Evolutionary conservation across 805 yeast species (phyloP), one percentile per base, ranked within the genome.

Genomic region (Wickerhamiella vanderwaltii): DNA sequence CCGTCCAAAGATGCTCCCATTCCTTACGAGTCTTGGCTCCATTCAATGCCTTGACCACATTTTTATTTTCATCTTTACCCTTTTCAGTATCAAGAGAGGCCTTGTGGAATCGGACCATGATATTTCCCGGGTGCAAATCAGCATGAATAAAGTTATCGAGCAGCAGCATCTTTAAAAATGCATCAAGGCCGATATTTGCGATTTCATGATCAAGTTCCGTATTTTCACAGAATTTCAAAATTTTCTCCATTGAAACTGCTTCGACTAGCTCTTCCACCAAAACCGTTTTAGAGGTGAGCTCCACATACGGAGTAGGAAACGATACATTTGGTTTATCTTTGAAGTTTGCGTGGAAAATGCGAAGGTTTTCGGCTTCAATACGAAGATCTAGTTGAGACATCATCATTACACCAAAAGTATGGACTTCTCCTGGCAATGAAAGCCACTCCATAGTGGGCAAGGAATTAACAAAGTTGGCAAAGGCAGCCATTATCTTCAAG

Each of bases 391-490:
- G 64, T 60, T 91, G 99, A 38, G 84, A 59, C 29, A 76, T 75
- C 97, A 91, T 88, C 64, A 91, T 69, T 0, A 75, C 64, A 1
- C 84, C 71, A 57, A 91, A 91, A 53, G 87, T 91, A 32, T 77
- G 81, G 2, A 88, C 97, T 58, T 91, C 98, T 46, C 79, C 88
- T 0, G 97, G 98, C 36, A 91, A 64, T 3, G 95, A 83, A 4
- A 91, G 66, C 99, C 99, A 91, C 57, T 91, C 96, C 94, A 91
- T 84, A 0, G 94, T 85, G 4, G 99, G 99, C 5, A 91, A 64
- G 5, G 57, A 52, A 52, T 87, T 77, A 39, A 91, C 72, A 1
- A 69, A 41, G 33, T 62, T 59, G 2, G 98, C 98, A 55, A 87
- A 80, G 48, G 79, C 73, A 20, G 61, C 63, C 95, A 91, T 87